phyloP scores from a whole-genome alignment of 169 alveolate species.

The Pseudocohnilembus persalinus region DNA sequence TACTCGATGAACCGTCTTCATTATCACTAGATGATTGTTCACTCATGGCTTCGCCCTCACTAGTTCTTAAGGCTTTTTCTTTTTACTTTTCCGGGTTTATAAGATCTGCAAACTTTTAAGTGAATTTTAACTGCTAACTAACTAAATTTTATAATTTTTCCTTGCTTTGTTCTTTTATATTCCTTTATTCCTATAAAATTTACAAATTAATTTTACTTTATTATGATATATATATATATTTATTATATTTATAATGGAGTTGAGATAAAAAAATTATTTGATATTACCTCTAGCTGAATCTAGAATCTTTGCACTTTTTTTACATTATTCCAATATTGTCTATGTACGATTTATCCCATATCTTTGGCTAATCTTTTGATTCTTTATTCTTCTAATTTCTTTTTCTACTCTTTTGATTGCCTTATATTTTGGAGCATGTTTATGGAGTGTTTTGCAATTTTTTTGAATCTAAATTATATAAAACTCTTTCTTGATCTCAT shows the following conservation, averaged over 20 bases:
- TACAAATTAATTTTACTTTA: neutral
- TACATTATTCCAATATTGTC: constrained; percentile 17
- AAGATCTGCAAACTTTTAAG: neutral
- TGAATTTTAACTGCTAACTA: neutral
- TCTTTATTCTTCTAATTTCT: constrained; percentile 25
- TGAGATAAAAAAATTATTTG: neutral
- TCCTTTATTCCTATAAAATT: constrained; percentile 4
- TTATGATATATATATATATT: neutral
- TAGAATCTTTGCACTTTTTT: constrained; percentile 6
- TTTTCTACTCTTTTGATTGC: constrained; percentile 16
- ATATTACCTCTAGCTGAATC: constrained; percentile 4
- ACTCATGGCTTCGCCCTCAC: neutral
- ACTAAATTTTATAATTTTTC: neutral
- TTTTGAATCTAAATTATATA: constrained; percentile 33
- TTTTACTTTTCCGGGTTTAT: neutral
- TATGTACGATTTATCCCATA: neutral
- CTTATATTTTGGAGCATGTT: neutral
- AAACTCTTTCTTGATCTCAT: constrained; percentile 31
- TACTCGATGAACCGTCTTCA: neutral
- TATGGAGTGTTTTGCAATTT: constrained; percentile 36
- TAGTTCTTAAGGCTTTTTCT: neutral
- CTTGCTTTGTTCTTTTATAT: neutral
- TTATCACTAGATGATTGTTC: neutral
- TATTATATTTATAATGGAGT: neutral
- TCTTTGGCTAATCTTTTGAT: constrained; percentile 19